Evolutionary conservation across 2,329 filamentous ascomycete species (phyloP).

Genomic region (Hymenoscyphus scutula): DNA sequence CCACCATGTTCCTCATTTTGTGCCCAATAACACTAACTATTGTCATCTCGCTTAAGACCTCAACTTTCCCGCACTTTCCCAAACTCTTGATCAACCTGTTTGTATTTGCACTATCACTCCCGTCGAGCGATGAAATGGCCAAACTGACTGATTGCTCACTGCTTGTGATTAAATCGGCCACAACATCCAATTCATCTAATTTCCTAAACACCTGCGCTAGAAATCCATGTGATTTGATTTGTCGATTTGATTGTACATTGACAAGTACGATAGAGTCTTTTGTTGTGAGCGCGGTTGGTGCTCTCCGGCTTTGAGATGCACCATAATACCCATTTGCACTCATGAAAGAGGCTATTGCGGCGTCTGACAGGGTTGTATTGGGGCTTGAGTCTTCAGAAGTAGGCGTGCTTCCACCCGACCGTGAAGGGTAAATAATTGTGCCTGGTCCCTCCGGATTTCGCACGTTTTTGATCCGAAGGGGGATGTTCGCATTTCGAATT

Average conservation of each 20-base stretch:
- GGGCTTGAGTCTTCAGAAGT: conserved; percentile 1
- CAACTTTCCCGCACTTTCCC: conserved; percentile 46
- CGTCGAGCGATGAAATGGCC: conserved; percentile 51
- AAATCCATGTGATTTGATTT: conserved; percentile 52
- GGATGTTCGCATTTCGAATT: conserved; percentile 62
- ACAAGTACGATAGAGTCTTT: conserved; percentile 53
- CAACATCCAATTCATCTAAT: conserved; percentile 48
- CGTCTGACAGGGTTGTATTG: neutral
- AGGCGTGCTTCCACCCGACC: neutral
- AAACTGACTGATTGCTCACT: conserved; percentile 50
- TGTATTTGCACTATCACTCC: conserved; percentile 39
- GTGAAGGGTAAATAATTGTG: conserved; percentile 39
- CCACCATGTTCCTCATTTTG: conserved; percentile 51
- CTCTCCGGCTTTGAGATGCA: conserved; percentile 22
- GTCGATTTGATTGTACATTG: conserved; percentile 53
- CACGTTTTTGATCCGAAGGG: conserved; percentile 68
- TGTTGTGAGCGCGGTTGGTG: conserved; percentile 44
- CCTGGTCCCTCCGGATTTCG: conserved; percentile 63
- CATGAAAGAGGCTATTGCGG: conserved; percentile 22
- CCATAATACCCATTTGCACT: conserved; percentile 18
- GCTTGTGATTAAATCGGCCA: conserved; percentile 51
- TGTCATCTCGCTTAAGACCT: conserved; percentile 50
- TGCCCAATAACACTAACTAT: conserved; percentile 52
- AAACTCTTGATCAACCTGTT: conserved; percentile 41
- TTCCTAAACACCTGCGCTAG: conserved; percentile 52